Evolutionary conservation across 2,329 filamentous ascomycete genomes (phyloP), one percentile per base, ranked within the genome.

Genomic region (Leptographium lundbergii): DNA sequence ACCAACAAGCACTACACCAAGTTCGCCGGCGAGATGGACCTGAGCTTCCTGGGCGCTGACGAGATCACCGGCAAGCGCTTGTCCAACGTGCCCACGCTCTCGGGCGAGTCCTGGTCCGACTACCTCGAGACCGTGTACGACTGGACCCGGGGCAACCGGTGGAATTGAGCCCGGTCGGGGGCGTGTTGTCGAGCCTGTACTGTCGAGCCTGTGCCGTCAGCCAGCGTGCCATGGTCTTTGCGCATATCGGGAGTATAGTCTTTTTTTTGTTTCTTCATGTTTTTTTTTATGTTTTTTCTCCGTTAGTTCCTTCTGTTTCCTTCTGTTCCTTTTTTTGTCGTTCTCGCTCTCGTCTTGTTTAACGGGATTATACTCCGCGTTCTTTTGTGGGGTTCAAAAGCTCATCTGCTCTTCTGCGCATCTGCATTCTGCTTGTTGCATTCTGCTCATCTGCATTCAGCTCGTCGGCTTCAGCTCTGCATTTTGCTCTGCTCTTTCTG

Each of bases 31-130:
- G 57, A 63, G 54, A 64, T 65, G 56, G 61, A 65, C 57, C 59
- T 69, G 11, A 47, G 57, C n/a, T 65, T 65, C 29, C 62, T 67
- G 9, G 65, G 62, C 32, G 63, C 56, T 3, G 54, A 57, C 56
- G 45, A 61, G n/a, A 66, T 69, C 61, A 65, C 58, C 1, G 67
- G 63, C 54, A 66, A 63, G 45, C 68, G 67, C 27, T 57, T 64
- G 22, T 64, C 60, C 2, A 58, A 63, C 54, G 62, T 63, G 36
- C 61, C 64, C 6, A 61, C 58, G 24, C 34, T 62, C 36, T 61
- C 54, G 2, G 45, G 58, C 36, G 59, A 59, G 25, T 62, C 60
- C 7, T 68, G 67, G 67, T 63, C 60, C 22, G 63, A 65, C 52
- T 68, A 65, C 45, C 62, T 66, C 11, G 64, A 67, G 42, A 63